Evolutionary conservation across 2,329 filamentous ascomycete genomes (phyloP), one percentile per base, ranked within the genome.

Genomic region (Xylaria hypoxylon): DNA sequence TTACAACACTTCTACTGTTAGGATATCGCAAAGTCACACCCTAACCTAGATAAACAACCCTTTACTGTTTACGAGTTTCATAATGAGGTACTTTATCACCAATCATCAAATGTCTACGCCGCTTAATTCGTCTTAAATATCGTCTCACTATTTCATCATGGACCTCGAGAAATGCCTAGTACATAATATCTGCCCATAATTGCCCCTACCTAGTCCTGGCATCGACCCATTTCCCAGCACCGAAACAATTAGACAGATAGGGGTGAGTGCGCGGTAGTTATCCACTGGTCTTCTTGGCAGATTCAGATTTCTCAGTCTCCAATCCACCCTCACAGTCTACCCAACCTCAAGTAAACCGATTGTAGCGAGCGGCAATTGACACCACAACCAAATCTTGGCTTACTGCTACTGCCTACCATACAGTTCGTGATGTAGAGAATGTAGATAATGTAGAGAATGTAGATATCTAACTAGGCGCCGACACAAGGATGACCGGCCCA

Each of bases 271-370:
- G 35, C 28, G 40, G 38, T 28, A n/a, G 26, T 35, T 62, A 45
- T 52, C 63, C 63, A 65, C 63, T 45, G 33, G 10, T 22, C 50
- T 38, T 52, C 58, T 62, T 65, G 58, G 63, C 58, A 45, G 58
- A 58, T 52, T 62, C 51, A 62, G 35, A 65, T 56, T 56, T 45
- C 44, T 24, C 38, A 40, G 33, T 57, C 35, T 13, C 28, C 22
- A 57, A 19, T 51, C 50, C 33, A 65, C 42, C n/a, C n/a, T n/a
- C n/a, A n/a, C 22, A 57, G 19, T 51, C 50, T 26, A 65, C 42
- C 50, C 22, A 22, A 42, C 24, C 33, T 22, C 19, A 38, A 48
- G 17, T 40, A 26, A 45, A 22, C 45, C 22, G 48, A 55, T 42
- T 22, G 28, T 33, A 52, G 17, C 47, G 22, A 52, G 47, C 47